Evolutionary conservation across 2,329 filamentous ascomycete species (phyloP).

Genomic region (Seiridium unicorne): DNA sequence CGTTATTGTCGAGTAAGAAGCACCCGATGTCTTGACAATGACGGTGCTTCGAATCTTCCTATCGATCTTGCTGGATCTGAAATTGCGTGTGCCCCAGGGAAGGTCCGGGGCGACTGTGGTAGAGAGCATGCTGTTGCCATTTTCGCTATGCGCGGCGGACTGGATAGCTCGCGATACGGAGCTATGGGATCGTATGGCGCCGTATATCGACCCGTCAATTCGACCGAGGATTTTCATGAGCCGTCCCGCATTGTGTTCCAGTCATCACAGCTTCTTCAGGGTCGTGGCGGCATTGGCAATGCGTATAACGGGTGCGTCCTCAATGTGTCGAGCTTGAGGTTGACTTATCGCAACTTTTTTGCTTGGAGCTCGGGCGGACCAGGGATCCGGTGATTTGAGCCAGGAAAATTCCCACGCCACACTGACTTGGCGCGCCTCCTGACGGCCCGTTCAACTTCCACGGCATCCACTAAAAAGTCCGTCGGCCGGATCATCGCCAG

Average conservation of each 20-base stretch:
- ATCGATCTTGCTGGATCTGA: background rate
- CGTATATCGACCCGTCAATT: conserved; percentile 60
- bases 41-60: conserved; percentile 7
- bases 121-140: background rate
- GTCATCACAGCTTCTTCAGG: conserved; percentile 27
- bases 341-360: background rate
- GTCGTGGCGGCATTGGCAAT: conserved; percentile 8
- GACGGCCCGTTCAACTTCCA: background rate
- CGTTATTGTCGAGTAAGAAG: conserved; percentile 18
- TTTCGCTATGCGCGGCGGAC: background rate
- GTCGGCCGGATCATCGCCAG: conserved; percentile 4
- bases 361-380: background rate
- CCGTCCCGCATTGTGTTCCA: conserved; percentile 39
- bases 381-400: background rate
- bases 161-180: conserved; percentile 9
- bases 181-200: conserved; percentile 39
- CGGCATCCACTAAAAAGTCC: conserved; percentile 7
- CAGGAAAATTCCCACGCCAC: background rate
- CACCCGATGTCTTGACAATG: background rate
- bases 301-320: background rate
- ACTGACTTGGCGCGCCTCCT: background rate
- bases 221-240: conserved; percentile 60
- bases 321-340: too few relatives aligned
- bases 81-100: background rate
- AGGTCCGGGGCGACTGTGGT: background rate